Base-by-base conservation (phyloP, 1,139 yeast genomes). In the Starmera stellimalicola region DNA sequence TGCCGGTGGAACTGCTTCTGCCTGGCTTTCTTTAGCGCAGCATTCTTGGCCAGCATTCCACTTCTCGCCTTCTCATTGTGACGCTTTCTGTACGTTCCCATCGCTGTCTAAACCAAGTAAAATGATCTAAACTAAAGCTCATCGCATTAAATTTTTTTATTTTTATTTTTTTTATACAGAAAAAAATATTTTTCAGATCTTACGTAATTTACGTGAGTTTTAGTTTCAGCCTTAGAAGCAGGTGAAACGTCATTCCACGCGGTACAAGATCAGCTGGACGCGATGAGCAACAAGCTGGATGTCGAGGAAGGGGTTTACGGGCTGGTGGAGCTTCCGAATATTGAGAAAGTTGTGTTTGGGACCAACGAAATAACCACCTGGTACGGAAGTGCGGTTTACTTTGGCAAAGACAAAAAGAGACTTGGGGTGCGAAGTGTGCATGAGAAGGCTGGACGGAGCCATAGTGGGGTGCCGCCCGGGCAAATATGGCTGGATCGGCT, bases 371-470 rank as follows among this genome's bases (percentile, higher is more conserved):
- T 84, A 42, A 69, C 73, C 34, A 77, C 95, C 2, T 84, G 95
- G 95, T 85, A 81, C 53, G 93, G 94, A 1, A 80, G 81, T 47
- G 73, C 83, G 4, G 93, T 85, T 1, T 79, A 83, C 50, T 84
- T 83, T 43, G 56, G 55, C 30, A 45, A 37, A 16, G 58, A 55
- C 33, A 52, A 49, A 26, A 49, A 44, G 38, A 47, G 50, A 4
- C 35, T 63, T 35, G 60, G 60, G 11, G 42, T 36, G 35, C 45
- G 46, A 17, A 37, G 37, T 32, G 33, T 31, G 25, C 34, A 31
- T 26, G 35, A 16, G 27, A 18, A 18, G 33, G 31, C 30, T 15
- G 22, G 16, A 7, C 12, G 18, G 5, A 28, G 12, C 33, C 9
- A 36, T 30, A 16, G 18, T 24, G 24, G 39, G 32, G 10, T 25